Percentiles rank a stretch among this genome's conserved stretches.
These are phyloP conservation scores for Saccharomycopsis oosterbeekiorum DNA, from an alignment of 805 yeast genomes.

Conservation along the genomic window DNA sequence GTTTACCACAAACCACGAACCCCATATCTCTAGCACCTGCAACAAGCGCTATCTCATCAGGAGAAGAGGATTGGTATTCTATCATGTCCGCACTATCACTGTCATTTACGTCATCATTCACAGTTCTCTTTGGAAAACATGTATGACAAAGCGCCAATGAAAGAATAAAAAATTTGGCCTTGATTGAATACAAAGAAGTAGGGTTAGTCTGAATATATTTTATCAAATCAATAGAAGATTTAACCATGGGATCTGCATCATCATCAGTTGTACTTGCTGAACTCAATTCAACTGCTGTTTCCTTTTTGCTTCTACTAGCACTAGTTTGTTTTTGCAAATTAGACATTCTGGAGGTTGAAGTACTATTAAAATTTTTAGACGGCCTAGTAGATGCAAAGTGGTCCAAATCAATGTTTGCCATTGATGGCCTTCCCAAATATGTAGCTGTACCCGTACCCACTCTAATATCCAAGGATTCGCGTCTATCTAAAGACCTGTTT, in stretches of 20 bases:
- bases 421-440: constrained; percentile 47
- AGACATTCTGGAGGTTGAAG: not conserved
- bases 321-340: not conserved
- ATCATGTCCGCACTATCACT: constrained; percentile 32
- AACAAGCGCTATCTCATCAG: constrained; percentile 90
- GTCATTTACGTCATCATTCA: constrained; percentile 5
- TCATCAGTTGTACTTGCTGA: not conserved
- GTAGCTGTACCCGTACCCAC: constrained; percentile 30
- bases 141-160: constrained; percentile 83
- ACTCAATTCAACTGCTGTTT: not conserved
- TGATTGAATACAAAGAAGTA: constrained; percentile 52
- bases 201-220: constrained; percentile 66
- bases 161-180: constrained; percentile 70
- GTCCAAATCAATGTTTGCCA: constrained; percentile 33
- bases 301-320: not conserved
- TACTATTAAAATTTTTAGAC: not conserved
- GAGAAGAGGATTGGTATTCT: constrained; percentile 88
- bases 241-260: not conserved
- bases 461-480: constrained; percentile 31
- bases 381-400: not conserved
- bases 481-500: constrained; percentile 27
- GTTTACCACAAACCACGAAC: constrained; percentile 65
- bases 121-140: constrained; percentile 60
- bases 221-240: constrained; percentile 56
- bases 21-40: constrained; percentile 96